Conservation (phyloP, 2,329 filamentous ascomycete species). For the Penicillium sp. region DNA sequence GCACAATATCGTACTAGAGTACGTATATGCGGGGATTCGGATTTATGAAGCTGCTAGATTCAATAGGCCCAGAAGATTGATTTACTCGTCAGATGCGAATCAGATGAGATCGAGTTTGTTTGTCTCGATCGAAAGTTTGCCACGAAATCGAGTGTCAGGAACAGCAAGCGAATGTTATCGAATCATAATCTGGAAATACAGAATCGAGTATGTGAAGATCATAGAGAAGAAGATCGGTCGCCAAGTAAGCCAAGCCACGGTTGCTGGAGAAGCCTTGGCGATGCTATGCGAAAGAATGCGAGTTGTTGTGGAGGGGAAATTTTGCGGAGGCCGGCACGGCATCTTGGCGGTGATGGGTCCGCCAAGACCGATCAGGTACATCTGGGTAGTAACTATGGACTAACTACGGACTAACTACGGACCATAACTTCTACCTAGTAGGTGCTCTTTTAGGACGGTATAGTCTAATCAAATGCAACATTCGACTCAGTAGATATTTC, state of each 20-base stretch:
- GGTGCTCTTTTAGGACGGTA: too few relatives aligned
- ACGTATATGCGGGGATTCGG: background rate
- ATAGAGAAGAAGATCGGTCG: background rate
- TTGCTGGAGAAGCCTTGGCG: background rate
- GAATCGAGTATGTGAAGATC: conserved; percentile 1
- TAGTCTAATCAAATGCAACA: too few relatives aligned
- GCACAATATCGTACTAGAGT: background rate
- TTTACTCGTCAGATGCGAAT: background rate
- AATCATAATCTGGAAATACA: conserved; percentile 35
- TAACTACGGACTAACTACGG: too few relatives aligned
- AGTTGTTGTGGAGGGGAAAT: background rate
- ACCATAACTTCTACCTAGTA: too few relatives aligned
- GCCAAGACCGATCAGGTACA: too few relatives aligned
- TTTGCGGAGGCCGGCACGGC: background rate
- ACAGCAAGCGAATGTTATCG: conserved; percentile 42
- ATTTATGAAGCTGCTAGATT: background rate
- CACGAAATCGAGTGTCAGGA: conserved; percentile 2
- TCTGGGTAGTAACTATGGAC: too few relatives aligned
- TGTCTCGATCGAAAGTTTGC: background rate
- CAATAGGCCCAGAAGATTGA: too few relatives aligned
- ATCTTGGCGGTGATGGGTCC: background rate
- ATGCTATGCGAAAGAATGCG: background rate
- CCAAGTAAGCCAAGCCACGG: background rate
- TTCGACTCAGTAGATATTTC: too few relatives aligned
- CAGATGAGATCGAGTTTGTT: background rate